Evolutionary conservation across 495 filamentous ascomycete genomes (phyloP).

Genomic region (Tuber borchii): DNA sequence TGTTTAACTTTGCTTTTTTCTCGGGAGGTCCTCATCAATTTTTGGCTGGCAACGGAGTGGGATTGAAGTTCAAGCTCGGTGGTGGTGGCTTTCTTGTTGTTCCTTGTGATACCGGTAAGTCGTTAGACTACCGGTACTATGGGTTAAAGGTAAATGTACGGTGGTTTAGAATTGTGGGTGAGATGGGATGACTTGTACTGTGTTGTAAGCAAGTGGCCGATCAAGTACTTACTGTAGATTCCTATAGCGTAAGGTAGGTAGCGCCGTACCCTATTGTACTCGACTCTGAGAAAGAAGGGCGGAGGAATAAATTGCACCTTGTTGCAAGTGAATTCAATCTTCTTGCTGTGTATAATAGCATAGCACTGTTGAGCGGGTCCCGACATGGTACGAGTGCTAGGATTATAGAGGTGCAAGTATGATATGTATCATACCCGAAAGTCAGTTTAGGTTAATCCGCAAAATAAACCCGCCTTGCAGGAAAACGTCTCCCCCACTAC

Average conservation of each 20-base stretch:
- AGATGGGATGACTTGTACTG: not conserved
- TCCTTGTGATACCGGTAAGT: not conserved
- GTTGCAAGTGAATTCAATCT: not conserved
- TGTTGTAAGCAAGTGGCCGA: not conserved
- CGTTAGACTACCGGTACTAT: too few species aligned
- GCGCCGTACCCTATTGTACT: not conserved
- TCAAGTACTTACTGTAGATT: not conserved
- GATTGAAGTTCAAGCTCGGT: not conserved
- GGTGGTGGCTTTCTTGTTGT: not conserved
- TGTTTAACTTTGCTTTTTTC: not conserved
- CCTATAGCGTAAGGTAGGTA: too few species aligned
- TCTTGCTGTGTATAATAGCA: not conserved
- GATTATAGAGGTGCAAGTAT: too few species aligned
- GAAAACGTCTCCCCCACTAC: too few species aligned
- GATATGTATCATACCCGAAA: too few species aligned
- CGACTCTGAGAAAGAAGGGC: not conserved
- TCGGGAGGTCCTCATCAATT: not conserved
- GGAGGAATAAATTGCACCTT: not conserved
- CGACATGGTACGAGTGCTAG: not conserved
- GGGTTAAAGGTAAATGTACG: too few species aligned
- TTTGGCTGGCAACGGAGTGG: not conserved
- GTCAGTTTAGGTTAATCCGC: too few species aligned
- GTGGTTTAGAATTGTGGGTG: too few species aligned
- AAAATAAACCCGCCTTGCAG: too few species aligned
- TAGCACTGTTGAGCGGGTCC: not conserved